Base-by-base conservation (phyloP, 768 basidiomycete genomes). In the Pleurotus tuoliensis region DNA sequence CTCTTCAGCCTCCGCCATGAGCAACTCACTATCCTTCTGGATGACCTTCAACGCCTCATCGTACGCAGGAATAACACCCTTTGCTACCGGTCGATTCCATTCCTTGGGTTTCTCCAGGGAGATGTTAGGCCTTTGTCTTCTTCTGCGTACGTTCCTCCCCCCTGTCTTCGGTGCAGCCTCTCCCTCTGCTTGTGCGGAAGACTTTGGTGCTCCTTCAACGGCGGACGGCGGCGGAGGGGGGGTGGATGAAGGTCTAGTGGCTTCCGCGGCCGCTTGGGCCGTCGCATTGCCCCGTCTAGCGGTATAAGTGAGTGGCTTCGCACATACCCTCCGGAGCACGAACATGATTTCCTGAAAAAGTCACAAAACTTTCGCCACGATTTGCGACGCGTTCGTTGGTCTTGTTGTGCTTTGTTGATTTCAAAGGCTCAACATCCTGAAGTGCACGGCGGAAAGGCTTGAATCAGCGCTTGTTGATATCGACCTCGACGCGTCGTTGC, bases 1-100 rank as follows among this genome's bases (percentile, higher is more conserved):
- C 34, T 65, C 57, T 47, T 58, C 59, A 15, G 70, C 56, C 41
- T 71, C 59, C 44, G 59, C 53, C 52, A 69, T 68, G 41, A 88
- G 67, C 16, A 64, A 66, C 9, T 68, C 62, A 40, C 86, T 81
- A 72, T 97, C 92, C 13, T 69, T 64, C 27, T 76, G 74, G 56
- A 98, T 82, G 61, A 86, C 76, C 58, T 82, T 76, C 44, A 98
- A 71, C 1, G 95, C 94, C 55, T 88, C 81, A 71, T 98, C 96
- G 64, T 93, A 97, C 3, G 84, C 88, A 2, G 88, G 88, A 24
- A 92, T 69, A 6, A 85, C 79, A 5, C 87, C 87, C 18, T 69
- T 67, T 11, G 75, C 78, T 4, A 92, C 68, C 3, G 90, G 86
- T 13, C 81, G 64, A 47, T 82, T 83, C 87, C 87, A 92, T 69